Base-by-base conservation (phyloP, 176 grass and related monocot genomes). In the Saccharum officinarum region DNA sequence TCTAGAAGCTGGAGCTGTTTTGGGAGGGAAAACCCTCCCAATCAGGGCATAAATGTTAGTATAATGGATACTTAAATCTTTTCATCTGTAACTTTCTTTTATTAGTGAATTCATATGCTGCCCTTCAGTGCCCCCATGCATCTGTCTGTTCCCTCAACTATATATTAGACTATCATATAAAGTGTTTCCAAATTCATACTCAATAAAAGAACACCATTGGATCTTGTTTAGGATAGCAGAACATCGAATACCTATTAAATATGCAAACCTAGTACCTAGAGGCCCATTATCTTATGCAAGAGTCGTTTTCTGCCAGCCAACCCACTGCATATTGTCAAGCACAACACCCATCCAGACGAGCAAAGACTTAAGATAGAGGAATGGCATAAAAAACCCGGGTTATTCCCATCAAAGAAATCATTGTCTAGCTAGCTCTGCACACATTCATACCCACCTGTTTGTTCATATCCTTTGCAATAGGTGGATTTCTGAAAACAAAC, bases 171-270 rank as follows among this genome's bases (percentile, higher is more conserved):
- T 28, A 40, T 3, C 14, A 37, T 38, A 67, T 66, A 38, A 8
- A 77, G 17, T 42, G 65, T 41, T 73, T 57, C 18, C 46, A 36
- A 49, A 74, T 28, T 49, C 33, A 78, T 17, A 17, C 8, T 67
- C 37, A 39, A 75, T 71, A 13, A 44, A 80, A 90, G 20, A 71
- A 61, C 44, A 84, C 89, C 69, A 87, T 1, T 81, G 42, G 64
- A 87, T 87, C 76, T 87, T 84, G 49, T 91, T 84, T 77, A 84
- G 45, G 69, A 61, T 81, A 50, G 17, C 39, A 33, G 47, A 49
- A 64, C 85, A 65, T 67, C 65, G 1, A 20, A 6, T 64, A 69
- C 33, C 40, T 20, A 52, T 47, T 69, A 75, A 50, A 80, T 26
- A 75, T 14, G 63, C 38, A 38, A 81, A 81, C 47, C 40, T 71